phyloP scores from a whole-genome alignment of 2,329 filamentous ascomycete genomes.

The Eutypella sp. region DNA sequence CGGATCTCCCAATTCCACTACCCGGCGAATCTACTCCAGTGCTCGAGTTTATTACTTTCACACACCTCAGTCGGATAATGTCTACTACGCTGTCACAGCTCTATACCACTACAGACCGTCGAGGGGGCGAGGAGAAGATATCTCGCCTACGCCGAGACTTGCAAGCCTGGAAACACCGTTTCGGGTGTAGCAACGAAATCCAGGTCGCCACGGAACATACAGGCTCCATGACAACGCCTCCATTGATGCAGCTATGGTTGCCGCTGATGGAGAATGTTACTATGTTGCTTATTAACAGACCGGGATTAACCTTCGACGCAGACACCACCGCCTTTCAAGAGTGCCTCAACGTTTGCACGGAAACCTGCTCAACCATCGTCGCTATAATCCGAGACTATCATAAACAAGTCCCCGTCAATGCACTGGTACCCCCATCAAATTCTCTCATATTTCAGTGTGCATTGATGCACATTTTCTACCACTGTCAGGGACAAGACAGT shows the following conservation, averaged over 20 bases:
- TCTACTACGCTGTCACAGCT: slow-evolving; percentile 1
- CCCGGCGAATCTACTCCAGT: slow-evolving; percentile 1
- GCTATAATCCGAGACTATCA: not conserved
- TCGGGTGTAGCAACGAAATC: not conserved
- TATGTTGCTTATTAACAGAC: slow-evolving; percentile 1
- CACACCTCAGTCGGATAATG: not conserved
- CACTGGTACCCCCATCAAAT: not conserved
- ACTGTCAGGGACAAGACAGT: not conserved
- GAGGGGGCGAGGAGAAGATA: not conserved
- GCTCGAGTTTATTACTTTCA: not conserved
- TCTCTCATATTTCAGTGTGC: slow-evolving; percentile 1
- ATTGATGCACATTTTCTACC: slow-evolving; percentile 1
- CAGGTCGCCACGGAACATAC: not conserved
- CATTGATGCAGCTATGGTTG: not conserved
- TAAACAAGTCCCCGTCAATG: not conserved
- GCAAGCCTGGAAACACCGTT: not conserved
- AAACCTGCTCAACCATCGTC: not conserved
- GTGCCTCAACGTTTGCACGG: slow-evolving; percentile 1
- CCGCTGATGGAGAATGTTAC: slow-evolving; percentile 1
- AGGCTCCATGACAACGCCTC: not conserved
- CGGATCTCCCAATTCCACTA: not conserved
- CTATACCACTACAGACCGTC: slow-evolving; percentile 4
- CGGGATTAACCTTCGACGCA: slow-evolving; percentile 2
- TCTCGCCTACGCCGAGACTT: not conserved
- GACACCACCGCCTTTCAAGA: not conserved